Percentiles rank a stretch among this genome's conserved stretches.
Evolutionary conservation across 495 filamentous ascomycete species (phyloP).

Genomic region (Neurospora sp.): DNA sequence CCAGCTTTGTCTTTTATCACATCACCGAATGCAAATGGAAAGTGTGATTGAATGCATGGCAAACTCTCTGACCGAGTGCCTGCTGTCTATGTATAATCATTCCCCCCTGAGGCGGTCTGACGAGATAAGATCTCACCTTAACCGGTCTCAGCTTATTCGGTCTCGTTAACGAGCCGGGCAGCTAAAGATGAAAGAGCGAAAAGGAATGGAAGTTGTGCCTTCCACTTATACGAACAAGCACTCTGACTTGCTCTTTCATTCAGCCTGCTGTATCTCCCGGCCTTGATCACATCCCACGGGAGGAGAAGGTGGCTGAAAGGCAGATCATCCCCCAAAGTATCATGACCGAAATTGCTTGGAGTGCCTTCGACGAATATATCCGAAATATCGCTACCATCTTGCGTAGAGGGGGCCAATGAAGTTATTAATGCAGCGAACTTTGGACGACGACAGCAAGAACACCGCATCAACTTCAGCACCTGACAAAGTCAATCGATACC

Average conservation of each 20-base stretch:
- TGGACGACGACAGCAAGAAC: not conserved
- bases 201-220: not conserved
- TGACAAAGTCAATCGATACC: not conserved
- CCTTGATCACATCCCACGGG: not conserved
- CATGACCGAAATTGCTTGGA: not conserved
- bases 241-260: not conserved
- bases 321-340: not conserved
- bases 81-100: not conserved
- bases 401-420: not conserved
- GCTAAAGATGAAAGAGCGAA: not conserved
- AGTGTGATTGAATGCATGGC: not conserved
- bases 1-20: not conserved
- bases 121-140: not conserved
- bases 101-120: not conserved
- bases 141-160: not conserved
- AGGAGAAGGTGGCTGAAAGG: not conserved
- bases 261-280: not conserved
- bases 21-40: not conserved
- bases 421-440: not conserved
- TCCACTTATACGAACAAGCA: not conserved
- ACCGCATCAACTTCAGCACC: not conserved
- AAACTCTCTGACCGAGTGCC: not conserved
- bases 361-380: not conserved
- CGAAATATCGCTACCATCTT: not conserved
- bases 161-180: not conserved